phyloP scores from a whole-genome alignment of 176 grass and related monocot genomes.

The Tillandsia leiboldiana region DNA sequence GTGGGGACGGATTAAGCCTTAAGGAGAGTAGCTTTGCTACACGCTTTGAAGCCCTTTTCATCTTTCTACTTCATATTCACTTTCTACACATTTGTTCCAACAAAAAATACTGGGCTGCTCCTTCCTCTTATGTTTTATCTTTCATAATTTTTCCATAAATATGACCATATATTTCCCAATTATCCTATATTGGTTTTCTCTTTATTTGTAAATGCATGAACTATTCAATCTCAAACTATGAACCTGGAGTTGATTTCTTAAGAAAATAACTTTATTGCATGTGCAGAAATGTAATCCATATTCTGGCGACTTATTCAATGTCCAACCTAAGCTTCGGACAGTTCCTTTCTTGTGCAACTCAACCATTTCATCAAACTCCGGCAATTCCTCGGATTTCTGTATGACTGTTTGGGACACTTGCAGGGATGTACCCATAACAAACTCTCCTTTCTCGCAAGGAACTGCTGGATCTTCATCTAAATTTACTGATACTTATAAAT shows the following conservation, averaged over 20 bases:
- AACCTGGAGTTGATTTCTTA: not conserved
- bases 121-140: not conserved
- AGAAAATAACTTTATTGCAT: not conserved
- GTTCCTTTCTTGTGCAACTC: constrained; percentile 56
- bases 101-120: not conserved
- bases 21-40: too few relatives aligned
- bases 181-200: not conserved
- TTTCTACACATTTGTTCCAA: too few relatives aligned
- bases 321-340: constrained; percentile 24
- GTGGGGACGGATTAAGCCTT: too few relatives aligned
- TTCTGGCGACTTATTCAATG: constrained; percentile 59
- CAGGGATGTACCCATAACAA: constrained; percentile 43
- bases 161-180: too few relatives aligned
- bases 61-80: too few relatives aligned
- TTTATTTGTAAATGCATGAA: not conserved
- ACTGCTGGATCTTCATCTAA: constrained; percentile 20
- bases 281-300: constrained; percentile 72
- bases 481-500: constrained; percentile 60
- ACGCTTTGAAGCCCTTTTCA: too few relatives aligned
- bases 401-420: constrained; percentile 53
- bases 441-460: constrained; percentile 41
- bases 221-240: not conserved
- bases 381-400: constrained; percentile 35
- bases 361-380: not conserved
- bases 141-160: not conserved